These are phyloP conservation scores for Penicillium salamii DNA, from an alignment of 495 filamentous ascomycete genomes.

Conservation along the genomic window DNA sequence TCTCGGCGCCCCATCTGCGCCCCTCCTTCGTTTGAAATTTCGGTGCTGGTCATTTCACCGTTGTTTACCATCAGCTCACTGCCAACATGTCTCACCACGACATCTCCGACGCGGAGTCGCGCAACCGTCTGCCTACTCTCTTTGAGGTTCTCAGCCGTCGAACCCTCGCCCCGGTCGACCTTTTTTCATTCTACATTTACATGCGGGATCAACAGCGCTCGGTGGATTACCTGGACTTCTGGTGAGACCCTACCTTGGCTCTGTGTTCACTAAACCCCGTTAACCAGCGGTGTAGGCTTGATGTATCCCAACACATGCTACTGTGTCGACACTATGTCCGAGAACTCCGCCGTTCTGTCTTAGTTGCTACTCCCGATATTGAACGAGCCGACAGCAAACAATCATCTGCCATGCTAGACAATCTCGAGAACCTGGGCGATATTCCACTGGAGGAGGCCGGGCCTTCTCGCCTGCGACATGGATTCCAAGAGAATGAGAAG, in stretches of 20 bases:
- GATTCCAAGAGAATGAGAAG: slow-evolving; percentile 41
- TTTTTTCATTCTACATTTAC: slow-evolving; percentile 99
- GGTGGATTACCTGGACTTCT: slow-evolving; percentile 98
- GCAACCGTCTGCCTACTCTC: slow-evolving; percentile 87
- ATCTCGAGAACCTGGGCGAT: slow-evolving; percentile 63
- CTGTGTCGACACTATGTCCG: slow-evolving; percentile 97
- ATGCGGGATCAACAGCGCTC: slow-evolving; percentile 98
- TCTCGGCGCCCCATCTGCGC: slow-evolving; percentile 19
- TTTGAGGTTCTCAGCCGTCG: slow-evolving; percentile 92
- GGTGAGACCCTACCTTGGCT: slow-evolving; percentile 51
- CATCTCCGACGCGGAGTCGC: slow-evolving; percentile 41
- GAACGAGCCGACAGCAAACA: slow-evolving; percentile 78
- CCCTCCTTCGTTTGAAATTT: slow-evolving; percentile 15
- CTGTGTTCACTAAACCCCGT: neutral
- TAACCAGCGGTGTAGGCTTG: slow-evolving; percentile 65
- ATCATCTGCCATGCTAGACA: slow-evolving; percentile 77
- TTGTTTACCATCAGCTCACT: slow-evolving; percentile 2
- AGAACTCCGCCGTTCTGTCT: slow-evolving; percentile 87
- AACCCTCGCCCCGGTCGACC: slow-evolving; percentile 88
- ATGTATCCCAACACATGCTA: slow-evolving; percentile 98
- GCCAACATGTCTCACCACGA: slow-evolving; percentile 35
- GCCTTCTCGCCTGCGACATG: slow-evolving; percentile 34
- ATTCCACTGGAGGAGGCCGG: slow-evolving; percentile 47
- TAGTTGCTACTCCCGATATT: slow-evolving; percentile 87
- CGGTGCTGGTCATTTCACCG: slow-evolving; percentile 23